Conservation (phyloP, 73 alveolate species). For the Paramecium sonneborni region DNA sequence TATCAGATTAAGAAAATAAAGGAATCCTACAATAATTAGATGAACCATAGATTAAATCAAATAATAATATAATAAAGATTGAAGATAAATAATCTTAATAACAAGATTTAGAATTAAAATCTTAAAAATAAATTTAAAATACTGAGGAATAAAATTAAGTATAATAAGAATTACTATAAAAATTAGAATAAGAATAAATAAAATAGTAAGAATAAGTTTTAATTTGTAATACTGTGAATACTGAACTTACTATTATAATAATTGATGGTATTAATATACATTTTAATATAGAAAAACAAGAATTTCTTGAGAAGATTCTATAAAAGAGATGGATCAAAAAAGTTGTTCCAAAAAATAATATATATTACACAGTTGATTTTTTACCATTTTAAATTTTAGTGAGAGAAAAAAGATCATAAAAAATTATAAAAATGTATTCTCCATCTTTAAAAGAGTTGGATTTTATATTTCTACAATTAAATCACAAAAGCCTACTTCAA, state of each 20-base stretch:
- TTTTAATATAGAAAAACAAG: not conserved
- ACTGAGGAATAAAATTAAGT: too few relatives aligned
- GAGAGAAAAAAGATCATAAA: not conserved
- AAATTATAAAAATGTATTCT: not conserved
- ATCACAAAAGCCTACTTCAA: not conserved
- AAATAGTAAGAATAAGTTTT: not conserved
- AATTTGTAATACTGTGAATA: not conserved
- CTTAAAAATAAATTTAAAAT: too few relatives aligned
- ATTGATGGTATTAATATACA: not conserved
- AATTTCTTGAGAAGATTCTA: not conserved
- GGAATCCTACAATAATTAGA: not conserved
- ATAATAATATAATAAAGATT: too few relatives aligned
- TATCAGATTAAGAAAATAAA: not conserved
- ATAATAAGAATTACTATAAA: too few relatives aligned
- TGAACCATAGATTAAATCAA: not conserved
- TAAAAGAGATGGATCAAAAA: not conserved
- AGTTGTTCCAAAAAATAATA: not conserved
- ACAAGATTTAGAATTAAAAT: too few relatives aligned
- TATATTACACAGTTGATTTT: slow-evolving; percentile 1
- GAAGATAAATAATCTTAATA: too few relatives aligned
- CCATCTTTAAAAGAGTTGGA: not conserved
- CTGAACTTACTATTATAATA: not conserved
- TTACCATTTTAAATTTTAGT: not conserved
- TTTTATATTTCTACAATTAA: not conserved
- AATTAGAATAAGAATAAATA: too few relatives aligned